A percentile compares a stretch with the other conserved stretches of the same genome.
phyloP scores from a whole-genome alignment of 257 asterid genomes.

The Solanum pinnatisectum region DNA sequence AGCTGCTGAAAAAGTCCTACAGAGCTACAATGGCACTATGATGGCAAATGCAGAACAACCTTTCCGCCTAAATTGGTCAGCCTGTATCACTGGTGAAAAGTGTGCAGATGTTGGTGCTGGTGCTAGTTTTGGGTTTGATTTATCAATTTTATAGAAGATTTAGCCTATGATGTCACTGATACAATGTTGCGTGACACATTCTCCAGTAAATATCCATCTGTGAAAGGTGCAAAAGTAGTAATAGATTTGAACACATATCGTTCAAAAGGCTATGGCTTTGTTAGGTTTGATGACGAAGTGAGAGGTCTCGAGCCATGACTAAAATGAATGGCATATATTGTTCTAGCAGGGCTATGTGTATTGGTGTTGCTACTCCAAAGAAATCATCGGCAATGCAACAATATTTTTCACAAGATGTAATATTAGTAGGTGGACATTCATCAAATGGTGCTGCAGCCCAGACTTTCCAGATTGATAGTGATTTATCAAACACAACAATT shows the following conservation, averaged over 20 bases:
- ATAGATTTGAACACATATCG: conserved; percentile 81
- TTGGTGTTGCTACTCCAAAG: conserved; percentile 93
- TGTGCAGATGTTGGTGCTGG: conserved; percentile 37
- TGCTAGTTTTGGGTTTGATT: conserved; percentile 52
- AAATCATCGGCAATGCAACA: conserved; percentile 63
- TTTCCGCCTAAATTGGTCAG: conserved; percentile 92
- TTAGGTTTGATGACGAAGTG: conserved; percentile 90
- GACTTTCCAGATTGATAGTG: conserved; percentile 45
- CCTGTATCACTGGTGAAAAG: conserved; percentile 75
- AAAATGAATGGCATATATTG: conserved; percentile 93
- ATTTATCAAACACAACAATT: conserved; percentile 65
- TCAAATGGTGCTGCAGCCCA: conserved; percentile 52
- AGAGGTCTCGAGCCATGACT: conserved; percentile 70
- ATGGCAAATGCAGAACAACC: conserved; percentile 86
- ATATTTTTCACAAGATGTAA: conserved; percentile 85
- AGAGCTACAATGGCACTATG: conserved; percentile 48
- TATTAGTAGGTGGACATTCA: conserved; percentile 75
- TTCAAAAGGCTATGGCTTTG: conserved; percentile 94
- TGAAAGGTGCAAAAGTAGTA: conserved; percentile 89
- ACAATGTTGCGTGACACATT: conserved; percentile 70
- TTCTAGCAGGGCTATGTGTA: conserved; percentile 88
- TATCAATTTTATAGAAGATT: conserved; percentile 94
- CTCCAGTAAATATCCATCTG: conserved; percentile 73
- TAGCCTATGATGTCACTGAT: conserved; percentile 84
- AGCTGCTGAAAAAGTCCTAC: conserved; percentile 80